phyloP scores from a whole-genome alignment of 768 basidiomycete genomes.

The Clitopilus passeckerianus region DNA sequence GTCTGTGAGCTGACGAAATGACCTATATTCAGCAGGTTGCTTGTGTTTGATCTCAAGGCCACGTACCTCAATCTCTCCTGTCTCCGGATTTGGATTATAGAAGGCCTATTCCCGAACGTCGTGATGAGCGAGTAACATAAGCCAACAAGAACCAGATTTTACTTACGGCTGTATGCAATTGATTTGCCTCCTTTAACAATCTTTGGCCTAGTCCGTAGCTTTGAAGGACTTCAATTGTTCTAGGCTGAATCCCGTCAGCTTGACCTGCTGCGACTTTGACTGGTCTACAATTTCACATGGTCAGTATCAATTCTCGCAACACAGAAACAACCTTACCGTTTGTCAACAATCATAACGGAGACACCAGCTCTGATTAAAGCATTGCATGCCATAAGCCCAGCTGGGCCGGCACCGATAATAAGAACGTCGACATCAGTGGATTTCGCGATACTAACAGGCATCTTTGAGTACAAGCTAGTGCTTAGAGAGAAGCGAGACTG shows the following conservation, averaged over 20 bases:
- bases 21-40: neutral
- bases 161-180: constrained; percentile 66
- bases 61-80: constrained; percentile 58
- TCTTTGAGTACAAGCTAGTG: constrained; percentile 4
- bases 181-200: constrained; percentile 57
- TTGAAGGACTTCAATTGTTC: constrained; percentile 57
- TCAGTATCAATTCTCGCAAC: neutral
- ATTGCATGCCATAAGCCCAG: constrained; percentile 67
- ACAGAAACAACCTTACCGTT: constrained; percentile 30
- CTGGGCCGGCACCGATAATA: constrained; percentile 56
- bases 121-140: neutral
- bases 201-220: constrained; percentile 75
- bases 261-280: constrained; percentile 47
- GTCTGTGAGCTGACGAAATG: constrained; percentile 45
- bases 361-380: constrained; percentile 54
- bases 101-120: constrained; percentile 47
- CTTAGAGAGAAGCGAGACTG: constrained; percentile 1
- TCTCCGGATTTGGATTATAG: constrained; percentile 56
- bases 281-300: constrained; percentile 26
- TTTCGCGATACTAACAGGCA: constrained; percentile 18
- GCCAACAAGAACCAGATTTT: neutral
- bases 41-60: neutral
- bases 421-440: constrained; percentile 53
- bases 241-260: constrained; percentile 56
- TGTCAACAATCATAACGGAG: constrained; percentile 55